Percentiles rank a stretch among this genome's conserved stretches.
These are phyloP conservation scores for Cystofilobasidium macerans DNA, from an alignment of 768 basidiomycete species.

Conservation along the genomic window DNA sequence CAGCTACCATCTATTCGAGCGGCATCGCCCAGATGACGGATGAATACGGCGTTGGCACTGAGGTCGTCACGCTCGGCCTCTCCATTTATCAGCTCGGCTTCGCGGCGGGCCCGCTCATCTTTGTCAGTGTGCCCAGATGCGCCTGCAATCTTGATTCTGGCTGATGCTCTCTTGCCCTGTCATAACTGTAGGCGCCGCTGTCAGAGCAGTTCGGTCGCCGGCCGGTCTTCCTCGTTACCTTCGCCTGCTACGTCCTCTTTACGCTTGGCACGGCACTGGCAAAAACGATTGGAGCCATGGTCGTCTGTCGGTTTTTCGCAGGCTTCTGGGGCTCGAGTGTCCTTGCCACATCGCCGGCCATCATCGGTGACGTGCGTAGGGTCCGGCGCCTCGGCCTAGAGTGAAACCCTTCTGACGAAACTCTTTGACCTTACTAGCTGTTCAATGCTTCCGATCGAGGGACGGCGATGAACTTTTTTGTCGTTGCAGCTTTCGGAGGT, in stretches of 20 bases:
- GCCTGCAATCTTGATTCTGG: neutral
- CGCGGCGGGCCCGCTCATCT: neutral
- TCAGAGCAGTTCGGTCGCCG: neutral
- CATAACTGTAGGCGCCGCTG: neutral
- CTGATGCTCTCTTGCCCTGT: no score
- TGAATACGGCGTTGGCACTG: neutral
- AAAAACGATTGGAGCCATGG: neutral
- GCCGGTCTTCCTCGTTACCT: neutral
- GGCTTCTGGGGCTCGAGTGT: neutral
- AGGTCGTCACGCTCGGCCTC: neutral
- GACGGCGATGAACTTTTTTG: neutral
- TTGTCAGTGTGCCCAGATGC: neutral
- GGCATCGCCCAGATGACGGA: no score
- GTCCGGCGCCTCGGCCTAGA: neutral
- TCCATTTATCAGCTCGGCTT: neutral
- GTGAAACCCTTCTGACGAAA: neutral
- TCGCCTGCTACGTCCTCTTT: neutral
- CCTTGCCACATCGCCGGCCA: neutral
- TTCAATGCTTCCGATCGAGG: neutral
- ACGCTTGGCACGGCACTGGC: neutral
- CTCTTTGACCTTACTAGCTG: neutral
- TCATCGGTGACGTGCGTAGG: neutral
- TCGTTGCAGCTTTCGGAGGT: no score
- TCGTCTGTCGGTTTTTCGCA: neutral
- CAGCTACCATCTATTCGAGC: no score